phyloP scores from a whole-genome alignment of 371 early-diverging fungal species.

The Rhizomucor pusillus region DNA sequence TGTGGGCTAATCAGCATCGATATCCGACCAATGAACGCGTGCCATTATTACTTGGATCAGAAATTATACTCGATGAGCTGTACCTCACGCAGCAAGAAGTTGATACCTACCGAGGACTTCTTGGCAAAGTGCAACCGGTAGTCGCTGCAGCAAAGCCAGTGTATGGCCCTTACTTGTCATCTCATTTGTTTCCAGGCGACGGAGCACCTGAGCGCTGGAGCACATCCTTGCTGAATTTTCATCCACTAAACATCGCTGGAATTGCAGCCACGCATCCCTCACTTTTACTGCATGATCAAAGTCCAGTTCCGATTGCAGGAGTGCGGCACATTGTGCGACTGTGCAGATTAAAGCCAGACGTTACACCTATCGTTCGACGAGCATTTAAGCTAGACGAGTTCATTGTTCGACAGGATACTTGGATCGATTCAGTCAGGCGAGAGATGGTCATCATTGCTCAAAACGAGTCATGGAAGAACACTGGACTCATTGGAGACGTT shows the following conservation, averaged over 20 bases:
- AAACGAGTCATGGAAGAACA: conserved; percentile 11
- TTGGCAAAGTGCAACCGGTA: not conserved
- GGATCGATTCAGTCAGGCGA: conserved; percentile 9
- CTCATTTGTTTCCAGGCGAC: not conserved
- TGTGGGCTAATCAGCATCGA: conserved; percentile 17
- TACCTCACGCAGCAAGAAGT: conserved; percentile 9
- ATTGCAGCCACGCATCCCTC: not conserved
- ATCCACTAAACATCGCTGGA: no score
- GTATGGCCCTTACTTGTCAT: not conserved
- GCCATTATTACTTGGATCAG: conserved; percentile 13
- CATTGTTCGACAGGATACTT: conserved; percentile 15
- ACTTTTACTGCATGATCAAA: not conserved
- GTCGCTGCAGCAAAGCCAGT: not conserved
- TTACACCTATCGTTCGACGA: conserved; percentile 5
- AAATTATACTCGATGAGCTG: conserved; percentile 15
- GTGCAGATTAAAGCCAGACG: conserved; percentile 8
- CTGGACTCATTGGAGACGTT: conserved; percentile 14
- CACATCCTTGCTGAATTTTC: no score
- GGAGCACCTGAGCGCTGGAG: no score
- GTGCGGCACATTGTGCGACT: conserved; percentile 17
- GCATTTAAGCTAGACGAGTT: conserved; percentile 11
- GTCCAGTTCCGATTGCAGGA: conserved; percentile 10
- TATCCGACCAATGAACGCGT: conserved; percentile 16
- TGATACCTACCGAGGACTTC: no score
- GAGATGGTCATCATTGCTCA: conserved; percentile 4